phyloP scores from a whole-genome alignment of 2,329 filamentous ascomycete genomes.

The Trichoderma harzianum region DNA sequence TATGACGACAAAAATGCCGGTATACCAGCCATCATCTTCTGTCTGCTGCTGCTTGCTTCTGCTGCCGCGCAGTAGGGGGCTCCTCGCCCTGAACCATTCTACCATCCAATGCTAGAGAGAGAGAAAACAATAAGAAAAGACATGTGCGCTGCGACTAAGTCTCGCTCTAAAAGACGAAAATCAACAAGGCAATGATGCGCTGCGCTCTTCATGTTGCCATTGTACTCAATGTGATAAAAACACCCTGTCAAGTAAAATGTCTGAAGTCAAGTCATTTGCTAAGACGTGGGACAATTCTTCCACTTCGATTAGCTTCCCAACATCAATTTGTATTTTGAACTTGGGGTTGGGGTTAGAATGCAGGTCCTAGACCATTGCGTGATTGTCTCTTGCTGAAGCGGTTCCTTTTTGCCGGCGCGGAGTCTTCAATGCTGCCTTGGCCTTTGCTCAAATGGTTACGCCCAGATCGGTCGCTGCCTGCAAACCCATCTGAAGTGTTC shows the following conservation, averaged over 20 bases:
- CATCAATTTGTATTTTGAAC: not conserved
- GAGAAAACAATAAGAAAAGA: slow-evolving; percentile 14
- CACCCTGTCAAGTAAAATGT: slow-evolving; percentile 6
- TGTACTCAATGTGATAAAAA: slow-evolving; percentile 1
- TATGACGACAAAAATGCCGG: slow-evolving; percentile 3
- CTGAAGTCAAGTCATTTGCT: not conserved
- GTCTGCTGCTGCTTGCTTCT: not conserved
- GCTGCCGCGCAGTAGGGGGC: slow-evolving; percentile 10
- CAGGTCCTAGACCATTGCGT: slow-evolving; percentile 63
- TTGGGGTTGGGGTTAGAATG: slow-evolving; percentile 1
- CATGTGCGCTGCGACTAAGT: slow-evolving; percentile 12
- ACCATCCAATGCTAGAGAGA: slow-evolving; percentile 17
- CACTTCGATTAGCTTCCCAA: not conserved
- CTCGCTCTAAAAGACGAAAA: slow-evolving; percentile 13
- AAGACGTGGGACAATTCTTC: not conserved
- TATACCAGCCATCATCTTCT: slow-evolving; percentile 14
- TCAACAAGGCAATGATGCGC: slow-evolving; percentile 2
- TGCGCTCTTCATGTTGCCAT: slow-evolving; percentile 11
- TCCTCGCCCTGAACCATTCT: slow-evolving; percentile 12
- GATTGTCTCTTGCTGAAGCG: slow-evolving; percentile 90
- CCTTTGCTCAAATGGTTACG: slow-evolving; percentile 59
- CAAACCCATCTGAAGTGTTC: slow-evolving; percentile 51
- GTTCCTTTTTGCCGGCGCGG: slow-evolving; percentile 50
- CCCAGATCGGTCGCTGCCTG: slow-evolving; percentile 49
- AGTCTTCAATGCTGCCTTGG: slow-evolving; percentile 53